These are phyloP conservation scores for Yarrowia bubula DNA, from an alignment of 805 yeast genomes.

Conservation along the genomic window DNA sequence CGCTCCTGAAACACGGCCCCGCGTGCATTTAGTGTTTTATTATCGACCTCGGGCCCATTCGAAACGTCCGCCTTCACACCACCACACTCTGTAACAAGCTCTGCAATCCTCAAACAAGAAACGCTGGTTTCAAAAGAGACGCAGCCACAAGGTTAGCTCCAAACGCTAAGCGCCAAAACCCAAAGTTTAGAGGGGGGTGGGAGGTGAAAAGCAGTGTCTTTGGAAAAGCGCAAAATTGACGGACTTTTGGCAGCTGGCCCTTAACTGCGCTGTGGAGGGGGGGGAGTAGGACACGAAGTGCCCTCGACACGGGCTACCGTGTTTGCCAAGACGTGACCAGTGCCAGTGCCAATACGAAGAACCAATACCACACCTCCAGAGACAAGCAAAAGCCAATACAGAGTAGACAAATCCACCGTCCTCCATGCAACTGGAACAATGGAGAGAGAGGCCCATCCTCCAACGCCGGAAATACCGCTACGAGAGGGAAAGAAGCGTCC, in stretches of 20 bases:
- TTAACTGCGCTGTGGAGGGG: no score
- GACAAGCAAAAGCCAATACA: no score
- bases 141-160: conserved; percentile 17
- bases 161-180: conserved; percentile 15
- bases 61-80: not conserved
- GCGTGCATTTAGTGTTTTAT: no score
- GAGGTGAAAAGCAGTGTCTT: not conserved
- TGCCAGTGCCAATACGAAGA: no score
- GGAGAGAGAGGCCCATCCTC: no score
- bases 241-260: no score
- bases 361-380: no score
- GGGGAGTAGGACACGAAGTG: not conserved
- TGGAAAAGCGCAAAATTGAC: not conserved
- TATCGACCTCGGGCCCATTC: no score
- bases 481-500: not conserved
- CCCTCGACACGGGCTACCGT: not conserved
- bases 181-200: not conserved
- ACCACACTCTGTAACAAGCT: conserved; percentile 18
- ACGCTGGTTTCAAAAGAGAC: conserved; percentile 16
- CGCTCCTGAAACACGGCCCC: not conserved
- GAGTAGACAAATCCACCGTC: not conserved
- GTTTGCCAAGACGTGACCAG: no score
- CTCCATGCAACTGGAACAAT: not conserved
- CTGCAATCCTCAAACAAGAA: conserved; percentile 24
- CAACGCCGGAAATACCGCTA: not conserved